Base-by-base conservation (phyloP, 1,284 basidiomycete genomes). In the Fomitopsis schrenkii region DNA sequence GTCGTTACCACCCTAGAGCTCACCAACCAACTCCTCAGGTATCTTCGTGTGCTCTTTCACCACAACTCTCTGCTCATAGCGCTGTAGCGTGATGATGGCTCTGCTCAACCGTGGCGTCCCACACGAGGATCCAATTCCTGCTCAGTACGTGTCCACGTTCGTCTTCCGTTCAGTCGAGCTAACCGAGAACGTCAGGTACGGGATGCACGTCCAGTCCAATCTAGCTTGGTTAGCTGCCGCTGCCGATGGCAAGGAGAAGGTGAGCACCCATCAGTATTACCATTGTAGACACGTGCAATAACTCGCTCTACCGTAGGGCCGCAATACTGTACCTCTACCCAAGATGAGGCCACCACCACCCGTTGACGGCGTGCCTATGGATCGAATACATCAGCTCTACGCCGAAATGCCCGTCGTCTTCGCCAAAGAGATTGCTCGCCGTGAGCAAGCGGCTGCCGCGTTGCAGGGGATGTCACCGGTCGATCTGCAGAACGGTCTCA, bases 21-120 rank as follows among this genome's bases (percentile, higher is more conserved):
- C 45, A 91, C 90, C 67, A 73, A 78, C 0, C 86, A 90, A 63
- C 73, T 91, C 46, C 73, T 91, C 63, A 87, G 81, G 89, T 90
- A 55, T 44, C 55, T 17, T 53, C 45, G 15, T 30, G 19, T 33
- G n/a, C 5, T 22, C 53, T 53, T 38, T 28, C 19, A 55, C 57
- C 48, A 42, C 33, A 26, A 5, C 8, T 28, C 28, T 12, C 14
- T 36, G 35, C 46, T 52, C 50, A 55, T 55, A 59, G 59, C 6
- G 2, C 56, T 53, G 4, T 52, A 72, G 71, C 54, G 67, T 69
- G 8, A 67, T 65, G 45, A 70, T 83, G 71, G 82, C 83, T 64
- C 80, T 88, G 59, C 86, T 87, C 69, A 71, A 68, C 30, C 83
- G 81, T 62, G 80, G 80, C 8, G 72, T 87, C n/a, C 64, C 77